Conservation (phyloP, 257 asterid species). For the Ophiorrhiza pumila region DNA sequence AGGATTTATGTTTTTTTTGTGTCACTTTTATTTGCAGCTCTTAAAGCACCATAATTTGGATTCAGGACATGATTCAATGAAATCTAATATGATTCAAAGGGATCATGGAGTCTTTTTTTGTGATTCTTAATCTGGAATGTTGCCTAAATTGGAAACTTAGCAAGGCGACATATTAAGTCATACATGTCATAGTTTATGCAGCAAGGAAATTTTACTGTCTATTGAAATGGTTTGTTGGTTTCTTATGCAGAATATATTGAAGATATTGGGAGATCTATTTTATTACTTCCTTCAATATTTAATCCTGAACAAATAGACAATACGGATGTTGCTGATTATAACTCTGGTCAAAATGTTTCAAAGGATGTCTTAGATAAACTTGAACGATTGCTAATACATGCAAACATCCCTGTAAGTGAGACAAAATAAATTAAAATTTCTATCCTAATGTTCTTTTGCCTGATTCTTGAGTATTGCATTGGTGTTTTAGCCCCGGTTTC, state of each 20-base stretch:
- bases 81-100: neutral
- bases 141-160: neutral
- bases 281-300: conserved; percentile 70
- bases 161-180: neutral
- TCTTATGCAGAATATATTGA: conserved; percentile 78
- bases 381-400: conserved; percentile 65
- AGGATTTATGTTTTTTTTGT: no score
- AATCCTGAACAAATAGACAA: conserved; percentile 45
- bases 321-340: conserved; percentile 36
- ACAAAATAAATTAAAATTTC: conserved; percentile 15
- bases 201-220: neutral
- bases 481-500: neutral
- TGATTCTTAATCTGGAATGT: neutral
- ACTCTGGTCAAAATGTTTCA: conserved; percentile 31
- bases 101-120: neutral
- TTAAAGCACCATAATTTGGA: neutral
- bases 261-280: conserved; percentile 80
- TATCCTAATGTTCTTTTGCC: neutral
- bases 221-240: conserved; percentile 14
- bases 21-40: no score
- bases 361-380: conserved; percentile 53
- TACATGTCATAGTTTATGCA: neutral
- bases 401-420: conserved; percentile 78
- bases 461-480: neutral
- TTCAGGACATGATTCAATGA: neutral